These are phyloP conservation scores for Suillus weaverae DNA, from an alignment of 768 basidiomycete species.

Conservation along the genomic window DNA sequence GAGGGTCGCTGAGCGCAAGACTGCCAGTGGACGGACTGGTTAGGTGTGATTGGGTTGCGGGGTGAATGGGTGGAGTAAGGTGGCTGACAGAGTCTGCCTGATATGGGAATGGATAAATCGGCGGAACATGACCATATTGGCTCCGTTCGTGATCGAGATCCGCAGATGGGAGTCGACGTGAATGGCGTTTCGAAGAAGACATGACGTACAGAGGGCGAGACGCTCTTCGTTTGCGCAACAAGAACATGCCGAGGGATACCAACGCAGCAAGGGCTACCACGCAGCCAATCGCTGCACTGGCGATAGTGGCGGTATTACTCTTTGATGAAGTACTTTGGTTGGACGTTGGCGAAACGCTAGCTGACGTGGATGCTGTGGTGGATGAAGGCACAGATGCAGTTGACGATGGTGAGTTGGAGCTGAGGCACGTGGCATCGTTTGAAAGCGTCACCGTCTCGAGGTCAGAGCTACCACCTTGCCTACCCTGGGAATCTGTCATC, in stretches of 20 bases:
- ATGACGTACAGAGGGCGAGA: constrained; percentile 30
- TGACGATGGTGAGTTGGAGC: constrained; percentile 51
- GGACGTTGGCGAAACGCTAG: constrained; percentile 22
- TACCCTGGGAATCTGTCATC: constrained; percentile 50
- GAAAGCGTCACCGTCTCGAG: constrained; percentile 47
- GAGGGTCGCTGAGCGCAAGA: constrained; percentile 1
- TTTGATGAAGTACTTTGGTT: constrained; percentile 24
- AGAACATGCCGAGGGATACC: constrained; percentile 53
- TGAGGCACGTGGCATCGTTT: constrained; percentile 52
- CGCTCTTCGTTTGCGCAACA: constrained; percentile 36
- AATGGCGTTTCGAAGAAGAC: constrained; percentile 24
- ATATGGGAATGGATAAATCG: constrained; percentile 34
- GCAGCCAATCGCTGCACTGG: constrained; percentile 49
- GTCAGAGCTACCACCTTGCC: constrained; percentile 62
- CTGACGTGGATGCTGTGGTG: constrained; percentile 16
- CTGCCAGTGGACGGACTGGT: constrained; percentile 7
- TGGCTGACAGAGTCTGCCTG: constrained; percentile 21
- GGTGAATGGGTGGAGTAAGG: constrained; percentile 15
- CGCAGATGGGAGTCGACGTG: constrained; percentile 36
- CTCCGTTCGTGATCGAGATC: constrained; percentile 35
- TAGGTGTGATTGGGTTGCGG: constrained; percentile 7
- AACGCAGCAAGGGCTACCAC: constrained; percentile 54
- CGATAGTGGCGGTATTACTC: constrained; percentile 47
- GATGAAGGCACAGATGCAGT: constrained; percentile 35
- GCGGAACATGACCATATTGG: constrained; percentile 33